A percentile compares a stretch with the other conserved stretches of the same genome.
Conservation (phyloP, 371 early-diverging fungal genomes). For the Mucor sp. region DNA sequence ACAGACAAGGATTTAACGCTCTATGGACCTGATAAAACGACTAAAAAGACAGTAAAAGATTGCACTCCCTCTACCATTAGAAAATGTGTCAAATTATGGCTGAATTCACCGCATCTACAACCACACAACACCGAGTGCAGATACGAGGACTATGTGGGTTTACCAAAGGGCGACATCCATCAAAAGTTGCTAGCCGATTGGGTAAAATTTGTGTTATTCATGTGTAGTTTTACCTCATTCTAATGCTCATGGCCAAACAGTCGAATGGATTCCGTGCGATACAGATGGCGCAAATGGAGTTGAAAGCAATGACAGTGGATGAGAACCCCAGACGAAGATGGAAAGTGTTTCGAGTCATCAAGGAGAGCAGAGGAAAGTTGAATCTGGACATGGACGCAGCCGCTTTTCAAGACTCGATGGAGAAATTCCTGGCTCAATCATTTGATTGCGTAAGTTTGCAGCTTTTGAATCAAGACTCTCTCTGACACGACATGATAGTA, state of each 20-base stretch:
- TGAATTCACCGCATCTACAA: conserved; percentile 11
- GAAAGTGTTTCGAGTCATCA: not conserved
- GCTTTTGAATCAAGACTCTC: too few species aligned
- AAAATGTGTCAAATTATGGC: conserved; percentile 1
- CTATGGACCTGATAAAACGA: not conserved
- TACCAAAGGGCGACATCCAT: not conserved
- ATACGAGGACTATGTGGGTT: not conserved
- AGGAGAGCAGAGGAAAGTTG: not conserved
- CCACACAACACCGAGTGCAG: not conserved
- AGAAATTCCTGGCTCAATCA: conserved; percentile 1
- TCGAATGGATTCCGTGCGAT: conserved; percentile 35
- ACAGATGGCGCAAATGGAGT: conserved; percentile 49
- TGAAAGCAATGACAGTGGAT: conserved; percentile 10
- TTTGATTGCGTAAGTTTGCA: conserved; percentile 19
- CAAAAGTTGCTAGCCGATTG: conserved; percentile 4
- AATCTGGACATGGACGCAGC: not conserved
- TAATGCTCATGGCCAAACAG: conserved; percentile 3
- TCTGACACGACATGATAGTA: conserved; percentile 30
- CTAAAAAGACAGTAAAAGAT: not conserved
- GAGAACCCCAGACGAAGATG: not conserved
- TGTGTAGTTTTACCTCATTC: not conserved
- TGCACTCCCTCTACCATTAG: not conserved
- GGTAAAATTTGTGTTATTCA: not conserved
- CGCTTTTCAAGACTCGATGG: not conserved
- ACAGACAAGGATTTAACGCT: not conserved